These are phyloP conservation scores for Phytophthora nicotianae DNA, from an alignment of 352 stramenopile species.

Conservation along the genomic window DNA sequence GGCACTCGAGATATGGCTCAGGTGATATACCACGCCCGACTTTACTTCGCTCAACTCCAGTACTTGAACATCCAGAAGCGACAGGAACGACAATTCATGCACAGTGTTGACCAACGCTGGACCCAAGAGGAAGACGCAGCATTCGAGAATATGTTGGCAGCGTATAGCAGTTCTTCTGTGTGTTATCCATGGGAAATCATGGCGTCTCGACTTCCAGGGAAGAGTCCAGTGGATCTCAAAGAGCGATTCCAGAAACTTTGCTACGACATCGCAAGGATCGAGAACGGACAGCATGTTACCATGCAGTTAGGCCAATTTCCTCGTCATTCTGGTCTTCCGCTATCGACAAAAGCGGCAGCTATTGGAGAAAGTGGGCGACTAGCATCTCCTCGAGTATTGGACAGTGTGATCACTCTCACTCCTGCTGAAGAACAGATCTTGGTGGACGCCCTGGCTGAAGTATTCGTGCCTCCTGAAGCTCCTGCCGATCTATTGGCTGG, in stretches of 20 bases:
- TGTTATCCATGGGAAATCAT: conserved; percentile 74
- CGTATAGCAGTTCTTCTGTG: conserved; percentile 34
- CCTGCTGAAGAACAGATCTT: conserved; percentile 53
- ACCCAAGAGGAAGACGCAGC: conserved; percentile 61
- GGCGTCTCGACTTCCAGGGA: conserved; percentile 54
- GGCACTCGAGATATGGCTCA: conserved; percentile 52
- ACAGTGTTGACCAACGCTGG: conserved; percentile 64
- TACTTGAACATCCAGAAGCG: conserved; percentile 42
- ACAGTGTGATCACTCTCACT: conserved; percentile 68
- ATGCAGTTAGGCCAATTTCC: conserved; percentile 54
- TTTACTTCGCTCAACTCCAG: conserved; percentile 63
- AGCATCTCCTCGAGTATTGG: conserved; percentile 33
- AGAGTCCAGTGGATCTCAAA: conserved; percentile 54
- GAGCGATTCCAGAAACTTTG: conserved; percentile 81
- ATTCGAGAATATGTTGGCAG: conserved; percentile 71
- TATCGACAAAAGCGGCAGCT: conserved; percentile 19
- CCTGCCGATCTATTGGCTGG: conserved; percentile 50
- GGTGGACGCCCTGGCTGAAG: conserved; percentile 53
- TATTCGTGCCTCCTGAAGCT: conserved; percentile 51
- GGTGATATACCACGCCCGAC: conserved; percentile 52
- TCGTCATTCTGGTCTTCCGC: conserved; percentile 14
- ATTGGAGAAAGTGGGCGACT: conserved; percentile 17
- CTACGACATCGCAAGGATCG: conserved; percentile 75
- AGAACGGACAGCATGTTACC: conserved; percentile 62
- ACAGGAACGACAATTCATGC: conserved; percentile 57